Evolutionary conservation across 164 flowering plant genomes (phyloP).

Genomic region (Aristolochia fimbriata): DNA sequence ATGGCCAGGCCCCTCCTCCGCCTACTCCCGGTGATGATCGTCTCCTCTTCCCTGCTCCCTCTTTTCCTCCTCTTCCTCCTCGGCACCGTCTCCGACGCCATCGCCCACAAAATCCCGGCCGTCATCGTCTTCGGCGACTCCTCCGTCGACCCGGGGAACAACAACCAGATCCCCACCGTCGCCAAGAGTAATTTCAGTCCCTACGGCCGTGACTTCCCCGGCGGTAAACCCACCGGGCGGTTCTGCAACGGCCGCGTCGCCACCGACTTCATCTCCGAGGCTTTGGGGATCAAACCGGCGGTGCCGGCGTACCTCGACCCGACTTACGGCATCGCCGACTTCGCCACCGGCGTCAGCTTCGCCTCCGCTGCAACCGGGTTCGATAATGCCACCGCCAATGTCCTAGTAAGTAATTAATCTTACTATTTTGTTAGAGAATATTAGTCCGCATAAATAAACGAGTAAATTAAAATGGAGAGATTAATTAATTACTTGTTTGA

Average conservation of each 20-base stretch:
- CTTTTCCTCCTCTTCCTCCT: background rate
- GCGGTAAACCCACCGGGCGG: constrained; percentile 50
- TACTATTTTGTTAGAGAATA: no score
- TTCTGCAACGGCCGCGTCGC: constrained; percentile 44
- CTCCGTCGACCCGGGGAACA: constrained; percentile 67
- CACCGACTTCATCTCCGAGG: constrained; percentile 41
- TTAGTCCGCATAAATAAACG: no score
- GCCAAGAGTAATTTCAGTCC: constrained; percentile 47
- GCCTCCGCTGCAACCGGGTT: constrained; percentile 80
- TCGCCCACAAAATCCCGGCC: constrained; percentile 19
- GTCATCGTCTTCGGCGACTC: constrained; percentile 69
- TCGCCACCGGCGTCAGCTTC: constrained; percentile 66
- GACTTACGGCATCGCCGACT: constrained; percentile 33
- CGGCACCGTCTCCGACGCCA: background rate
- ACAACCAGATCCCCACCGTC: constrained; percentile 30
- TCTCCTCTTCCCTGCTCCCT: background rate
- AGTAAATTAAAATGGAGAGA: no score
- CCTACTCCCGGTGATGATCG: no score
- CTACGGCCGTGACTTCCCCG: constrained; percentile 44
- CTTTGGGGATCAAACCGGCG: constrained; percentile 37
- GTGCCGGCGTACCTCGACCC: constrained; percentile 69
- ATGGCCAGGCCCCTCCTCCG: no score
- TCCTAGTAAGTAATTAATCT: constrained; percentile 15
- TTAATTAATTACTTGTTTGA: no score
- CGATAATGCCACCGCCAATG: constrained; percentile 29